Evolutionary conservation across 441 rosid species (phyloP), one percentile per base, ranked within the genome.

Genomic region (Syzygium syzygioides): DNA sequence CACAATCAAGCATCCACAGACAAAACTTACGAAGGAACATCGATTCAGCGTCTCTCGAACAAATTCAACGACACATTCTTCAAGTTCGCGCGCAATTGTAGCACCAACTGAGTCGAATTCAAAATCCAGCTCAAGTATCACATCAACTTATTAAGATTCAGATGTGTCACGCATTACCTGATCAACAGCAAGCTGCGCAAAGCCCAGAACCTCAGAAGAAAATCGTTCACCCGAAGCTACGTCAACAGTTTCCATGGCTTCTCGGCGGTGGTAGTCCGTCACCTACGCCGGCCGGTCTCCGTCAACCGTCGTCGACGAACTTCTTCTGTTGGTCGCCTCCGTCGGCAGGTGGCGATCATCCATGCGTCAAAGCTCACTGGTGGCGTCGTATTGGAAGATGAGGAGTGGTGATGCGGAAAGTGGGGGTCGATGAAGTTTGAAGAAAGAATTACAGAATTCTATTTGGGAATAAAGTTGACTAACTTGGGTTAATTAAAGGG

Each of bases 111-210:
- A 68, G 10, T 68, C 48, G 48, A 68, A 68, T 18, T 68, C 79
- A 34, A 9, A 68, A 19, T 0, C 79, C 48, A 34, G 26, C 26
- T 12, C 79, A 34, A 17, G 17, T 4, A 8, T 66, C 14, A 17
- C 25, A 4, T 0, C 14, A 18, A 0, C 45, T 14, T 4, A 7
- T 4, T 0, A 64, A 9, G 8, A 15, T 30, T 30, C 71, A 0
- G 37, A 64, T 5, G 5, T 4, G 20, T 5, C 1, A 7, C 11
- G 71, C 20, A 0, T 30, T 8, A 64, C 41, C 6, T 3, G 37
- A 30, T n/a, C 76, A 6, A 64, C 17, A 30, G 37, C 76, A 64
- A 64, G 0, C 76, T 64, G 41, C 20, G 6, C 0, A 6, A 64
- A 30, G 76, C 23, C 37, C 37, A 1, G 11, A 64, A 30, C 23